These are phyloP conservation scores for Alternaria gaisen DNA, from an alignment of 2,329 filamentous ascomycete genomes.

Conservation along the genomic window DNA sequence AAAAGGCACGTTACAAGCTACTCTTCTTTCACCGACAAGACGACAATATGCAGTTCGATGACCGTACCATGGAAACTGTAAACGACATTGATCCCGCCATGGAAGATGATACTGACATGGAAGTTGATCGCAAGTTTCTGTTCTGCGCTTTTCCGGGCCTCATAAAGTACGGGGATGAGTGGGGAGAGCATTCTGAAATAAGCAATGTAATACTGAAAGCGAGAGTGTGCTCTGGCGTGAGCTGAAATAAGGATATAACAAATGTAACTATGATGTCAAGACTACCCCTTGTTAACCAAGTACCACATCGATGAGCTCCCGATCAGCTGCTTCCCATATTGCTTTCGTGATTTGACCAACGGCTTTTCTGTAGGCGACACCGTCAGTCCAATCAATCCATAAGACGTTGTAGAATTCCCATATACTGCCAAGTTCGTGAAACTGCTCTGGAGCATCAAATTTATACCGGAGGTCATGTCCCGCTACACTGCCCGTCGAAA, in stretches of 20 bases:
- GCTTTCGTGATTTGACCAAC: not conserved
- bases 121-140: slow-evolving; percentile 24
- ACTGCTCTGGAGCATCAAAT: not conserved
- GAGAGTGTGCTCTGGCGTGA: slow-evolving; percentile 39
- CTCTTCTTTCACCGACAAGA: slow-evolving; percentile 32
- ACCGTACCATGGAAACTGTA: slow-evolving; percentile 42
- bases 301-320: not conserved
- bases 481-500: not conserved
- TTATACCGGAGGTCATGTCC: not conserved
- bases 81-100: slow-evolving; percentile 34
- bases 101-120: slow-evolving; percentile 35
- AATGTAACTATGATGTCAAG: not conserved
- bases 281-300: not conserved
- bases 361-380: not conserved
- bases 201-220: slow-evolving; percentile 44
- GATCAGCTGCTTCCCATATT: not conserved
- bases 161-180: slow-evolving; percentile 42
- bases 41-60: slow-evolving; percentile 27
- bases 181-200: slow-evolving; percentile 35
- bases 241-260: not conserved
- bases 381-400: not conserved
- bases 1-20: slow-evolving; percentile 43
- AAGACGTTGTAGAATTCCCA: not conserved
- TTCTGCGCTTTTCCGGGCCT: slow-evolving; percentile 49
- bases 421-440: not conserved